phyloP scores from a whole-genome alignment of 179 eudicot genomes.

The Silene vulgaris region DNA sequence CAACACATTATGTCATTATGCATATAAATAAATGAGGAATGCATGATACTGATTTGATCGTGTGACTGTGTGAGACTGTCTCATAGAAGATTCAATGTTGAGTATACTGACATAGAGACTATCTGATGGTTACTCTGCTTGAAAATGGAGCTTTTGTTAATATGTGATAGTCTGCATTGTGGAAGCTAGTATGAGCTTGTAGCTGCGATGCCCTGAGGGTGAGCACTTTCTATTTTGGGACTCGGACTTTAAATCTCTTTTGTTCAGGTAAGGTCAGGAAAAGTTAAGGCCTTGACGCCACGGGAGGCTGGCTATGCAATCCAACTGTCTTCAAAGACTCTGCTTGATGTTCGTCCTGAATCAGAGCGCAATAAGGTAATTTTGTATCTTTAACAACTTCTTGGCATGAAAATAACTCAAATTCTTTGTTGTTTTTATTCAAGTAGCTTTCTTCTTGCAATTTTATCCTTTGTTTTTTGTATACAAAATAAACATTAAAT shows the following conservation, averaged over 20 bases:
- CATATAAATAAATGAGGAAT: too few relatives aligned
- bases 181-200: not conserved
- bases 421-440: too few relatives aligned
- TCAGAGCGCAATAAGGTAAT: constrained; percentile 70
- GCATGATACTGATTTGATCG: too few relatives aligned
- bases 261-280: constrained; percentile 74
- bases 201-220: too few relatives aligned
- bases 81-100: not conserved
- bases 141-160: not conserved
- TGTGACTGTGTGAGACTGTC: too few relatives aligned
- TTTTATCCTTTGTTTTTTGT: not conserved
- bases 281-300: constrained; percentile 71
- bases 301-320: constrained; percentile 95
- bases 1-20: too few relatives aligned
- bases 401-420: too few relatives aligned
- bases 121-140: not conserved
- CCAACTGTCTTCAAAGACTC: constrained; percentile 68
- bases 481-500: not conserved
- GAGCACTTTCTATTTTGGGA: too few relatives aligned
- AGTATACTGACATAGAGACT: not conserved
- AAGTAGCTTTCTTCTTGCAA: not conserved
- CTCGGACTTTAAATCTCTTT: constrained; percentile 30
- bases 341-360: constrained; percentile 88
- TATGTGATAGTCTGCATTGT: constrained; percentile 14
- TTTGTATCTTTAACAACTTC: not conserved